Conservation (phyloP, 139 green algal species). For the Chlamydomonas applanata region DNA sequence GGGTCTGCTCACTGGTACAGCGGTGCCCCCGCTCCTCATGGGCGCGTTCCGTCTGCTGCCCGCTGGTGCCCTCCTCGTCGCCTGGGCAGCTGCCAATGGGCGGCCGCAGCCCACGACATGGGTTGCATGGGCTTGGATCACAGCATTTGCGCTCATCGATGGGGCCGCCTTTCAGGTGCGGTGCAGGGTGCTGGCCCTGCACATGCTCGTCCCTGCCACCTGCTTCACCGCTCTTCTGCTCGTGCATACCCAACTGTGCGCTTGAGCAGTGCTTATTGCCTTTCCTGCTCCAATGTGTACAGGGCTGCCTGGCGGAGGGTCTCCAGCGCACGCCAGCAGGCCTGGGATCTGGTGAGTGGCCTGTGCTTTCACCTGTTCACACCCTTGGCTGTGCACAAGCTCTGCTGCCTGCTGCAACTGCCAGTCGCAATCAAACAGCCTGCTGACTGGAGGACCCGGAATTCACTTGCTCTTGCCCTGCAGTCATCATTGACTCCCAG, state of each 20-base stretch:
- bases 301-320: conserved; percentile 92
- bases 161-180: conserved; percentile 89
- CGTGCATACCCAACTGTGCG: too few species aligned
- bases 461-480: too few species aligned
- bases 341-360: conserved; percentile 47
- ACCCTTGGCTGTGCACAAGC: too few species aligned
- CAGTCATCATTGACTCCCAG: conserved; percentile 96
- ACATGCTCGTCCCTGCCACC: background rate
- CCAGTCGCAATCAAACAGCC: too few species aligned
- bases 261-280: too few species aligned
- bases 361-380: too few species aligned
- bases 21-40: conserved; percentile 79
- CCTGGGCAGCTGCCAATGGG: conserved; percentile 70
- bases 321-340: conserved; percentile 81
- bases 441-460: too few species aligned
- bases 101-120: conserved; percentile 56
- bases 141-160: conserved; percentile 88
- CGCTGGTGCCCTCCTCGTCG: conserved; percentile 78
- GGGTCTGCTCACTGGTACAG: background rate
- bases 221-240: background rate
- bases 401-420: too few species aligned
- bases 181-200: too few species aligned
- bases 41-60: conserved; percentile 85
- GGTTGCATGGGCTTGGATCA: conserved; percentile 81
- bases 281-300: background rate